These are phyloP conservation scores for Ophiostoma ulmi DNA, from an alignment of 2,329 filamentous ascomycete species.

Conservation along the genomic window DNA sequence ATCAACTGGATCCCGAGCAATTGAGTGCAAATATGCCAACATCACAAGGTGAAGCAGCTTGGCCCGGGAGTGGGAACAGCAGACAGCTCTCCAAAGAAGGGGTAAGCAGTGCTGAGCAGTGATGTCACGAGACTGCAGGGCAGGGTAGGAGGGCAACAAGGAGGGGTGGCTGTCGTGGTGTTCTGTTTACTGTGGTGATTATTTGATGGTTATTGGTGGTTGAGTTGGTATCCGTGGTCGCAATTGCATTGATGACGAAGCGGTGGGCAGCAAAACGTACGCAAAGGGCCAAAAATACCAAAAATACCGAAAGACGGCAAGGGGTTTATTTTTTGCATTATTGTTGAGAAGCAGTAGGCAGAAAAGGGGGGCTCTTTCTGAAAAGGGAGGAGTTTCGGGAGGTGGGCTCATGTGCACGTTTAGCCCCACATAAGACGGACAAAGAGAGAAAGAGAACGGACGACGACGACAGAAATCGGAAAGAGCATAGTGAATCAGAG, in stretches of 20 bases:
- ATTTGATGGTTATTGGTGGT: neutral
- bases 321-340: neutral
- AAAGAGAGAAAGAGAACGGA: neutral
- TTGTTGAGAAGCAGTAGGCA: constrained; percentile 1
- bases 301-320: neutral
- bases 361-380: constrained; percentile 22
- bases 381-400: constrained; percentile 15
- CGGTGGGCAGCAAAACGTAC: neutral
- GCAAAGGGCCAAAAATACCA: neutral
- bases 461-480: neutral
- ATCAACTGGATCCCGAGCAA: neutral
- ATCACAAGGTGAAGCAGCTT: neutral
- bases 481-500: neutral
- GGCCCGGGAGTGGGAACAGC: neutral
- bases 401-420: constrained; percentile 15
- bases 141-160: neutral
- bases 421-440: constrained; percentile 23
- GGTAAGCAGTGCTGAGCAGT: neutral
- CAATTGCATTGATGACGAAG: neutral
- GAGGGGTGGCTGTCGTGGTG: neutral
- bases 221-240: too few species aligned
- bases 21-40: constrained; percentile 7
- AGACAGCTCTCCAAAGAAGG: constrained; percentile 12
- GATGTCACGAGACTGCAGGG: constrained; percentile 9
- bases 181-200: neutral